A percentile compares a stretch with the other conserved stretches of the same genome.
Evolutionary conservation across 2,329 filamentous ascomycete genomes (phyloP).

Genomic region (Penicillium sp.): DNA sequence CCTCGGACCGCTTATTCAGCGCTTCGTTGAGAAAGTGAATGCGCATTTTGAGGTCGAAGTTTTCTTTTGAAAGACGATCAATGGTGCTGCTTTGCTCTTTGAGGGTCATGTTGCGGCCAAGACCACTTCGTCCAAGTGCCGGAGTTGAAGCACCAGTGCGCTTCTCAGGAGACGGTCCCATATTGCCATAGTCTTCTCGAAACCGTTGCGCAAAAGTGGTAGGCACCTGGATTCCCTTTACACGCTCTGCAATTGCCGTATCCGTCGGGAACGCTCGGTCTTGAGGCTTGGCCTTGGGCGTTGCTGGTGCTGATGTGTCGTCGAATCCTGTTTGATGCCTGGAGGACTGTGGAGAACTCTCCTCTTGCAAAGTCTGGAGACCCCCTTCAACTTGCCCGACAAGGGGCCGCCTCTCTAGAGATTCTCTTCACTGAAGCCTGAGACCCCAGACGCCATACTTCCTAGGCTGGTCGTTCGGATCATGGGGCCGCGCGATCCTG

Average conservation of each 20-base stretch:
- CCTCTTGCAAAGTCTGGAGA: slow-evolving; percentile 62
- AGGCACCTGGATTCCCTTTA: slow-evolving; percentile 87
- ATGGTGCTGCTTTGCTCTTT: slow-evolving; percentile 98
- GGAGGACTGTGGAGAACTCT: slow-evolving; percentile 44
- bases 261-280: slow-evolving; percentile 72
- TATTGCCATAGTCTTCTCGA: slow-evolving; percentile 64
- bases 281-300: slow-evolving; percentile 65
- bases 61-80: slow-evolving; percentile 93
- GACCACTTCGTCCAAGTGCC: slow-evolving; percentile 52
- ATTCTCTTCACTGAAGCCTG: slow-evolving; percentile 54
- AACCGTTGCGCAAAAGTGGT: slow-evolving; percentile 87
- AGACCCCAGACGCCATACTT: slow-evolving; percentile 78
- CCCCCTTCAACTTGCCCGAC: slow-evolving; percentile 47
- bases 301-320: slow-evolving; percentile 58
- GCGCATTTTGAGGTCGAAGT: slow-evolving; percentile 95
- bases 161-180: slow-evolving; percentile 62
- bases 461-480: slow-evolving; percentile 81
- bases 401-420: slow-evolving; percentile 44
- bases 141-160: slow-evolving; percentile 53
- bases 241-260: slow-evolving; percentile 82
- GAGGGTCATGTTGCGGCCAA: slow-evolving; percentile 72
- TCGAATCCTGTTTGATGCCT: slow-evolving; percentile 39
- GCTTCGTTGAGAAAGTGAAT: slow-evolving; percentile 96
- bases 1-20: slow-evolving; percentile 88
- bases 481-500: slow-evolving; percentile 49